Base-by-base conservation (phyloP, 768 basidiomycete species). In the Lactarius quietus region DNA sequence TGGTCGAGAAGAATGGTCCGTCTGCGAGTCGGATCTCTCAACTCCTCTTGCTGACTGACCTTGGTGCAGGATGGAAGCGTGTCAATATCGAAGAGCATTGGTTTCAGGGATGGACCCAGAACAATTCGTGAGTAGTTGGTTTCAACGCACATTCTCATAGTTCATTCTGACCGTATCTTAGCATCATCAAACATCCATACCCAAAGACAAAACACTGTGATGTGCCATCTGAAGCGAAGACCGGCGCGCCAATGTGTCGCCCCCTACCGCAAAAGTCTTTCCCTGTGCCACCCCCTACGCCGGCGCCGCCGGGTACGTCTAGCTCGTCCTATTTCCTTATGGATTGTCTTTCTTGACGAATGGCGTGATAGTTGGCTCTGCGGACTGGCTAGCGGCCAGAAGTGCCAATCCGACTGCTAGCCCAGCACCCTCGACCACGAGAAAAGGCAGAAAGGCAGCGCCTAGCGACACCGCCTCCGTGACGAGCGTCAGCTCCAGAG, bases 1-100 rank as follows among this genome's bases (percentile, higher is more conserved):
- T 73, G 36, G 80, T 83, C 6, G 76, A 83, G 74, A 83, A 82
- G 67, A 65, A 76, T 38, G 81, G 81, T 82, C 48, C 51, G 80
- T 33, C 43, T n/a, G 20, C 6, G 36, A 26, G 39, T 51, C 48
- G 2, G 0, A 14, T 5, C 23, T 7, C 31, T 41, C 29, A 6
- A 4, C 23, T 18, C 7, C 18, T 41, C 33, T 12, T 20, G 17
- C 20, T 5, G 14, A n/a, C 9, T 43, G 28, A 61, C 8, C 4
- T 1, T 20, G 38, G 7, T 52, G 39, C 56, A 82, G 81, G 81
- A 8, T 83, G 81, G 81, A 83, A 82, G 69, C 76, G 79, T 14
- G 74, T 82, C 23, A 73, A 78, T 36, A 74, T 83, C 1, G 67
- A 76, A n/a, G 81, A 82, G 15, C 52, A 66, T 9, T 83, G 80